These are phyloP conservation scores for Tuber melanosporum DNA, from an alignment of 495 filamentous ascomycete genomes.

Conservation along the genomic window DNA sequence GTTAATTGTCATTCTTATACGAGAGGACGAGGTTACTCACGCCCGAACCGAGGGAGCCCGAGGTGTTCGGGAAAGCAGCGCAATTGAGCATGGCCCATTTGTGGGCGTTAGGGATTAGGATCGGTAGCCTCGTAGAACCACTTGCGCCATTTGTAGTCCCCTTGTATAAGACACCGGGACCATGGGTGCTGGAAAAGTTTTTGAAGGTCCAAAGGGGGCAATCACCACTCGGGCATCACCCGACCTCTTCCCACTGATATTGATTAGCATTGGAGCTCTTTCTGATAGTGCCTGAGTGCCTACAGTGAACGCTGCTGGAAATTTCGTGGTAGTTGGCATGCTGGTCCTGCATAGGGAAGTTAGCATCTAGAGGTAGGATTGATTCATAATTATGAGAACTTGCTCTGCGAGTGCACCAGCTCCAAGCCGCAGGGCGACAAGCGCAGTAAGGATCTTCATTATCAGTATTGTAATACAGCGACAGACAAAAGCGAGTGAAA, in stretches of 20 bases:
- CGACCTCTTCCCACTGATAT: slow-evolving; percentile 1
- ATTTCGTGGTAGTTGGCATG: background rate
- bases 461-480: background rate
- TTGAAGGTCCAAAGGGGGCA: background rate
- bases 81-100: background rate
- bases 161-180: background rate
- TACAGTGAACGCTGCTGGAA: background rate
- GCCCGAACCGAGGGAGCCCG: background rate
- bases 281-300: background rate
- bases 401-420: background rate
- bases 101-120: background rate
- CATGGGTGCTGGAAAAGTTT: background rate
- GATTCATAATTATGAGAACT: background rate
- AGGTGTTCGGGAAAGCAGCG: background rate
- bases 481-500: background rate
- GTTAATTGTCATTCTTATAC: background rate
- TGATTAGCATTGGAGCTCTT: background rate
- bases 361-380: background rate
- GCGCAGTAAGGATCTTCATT: background rate
- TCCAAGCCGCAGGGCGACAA: background rate
- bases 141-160: background rate
- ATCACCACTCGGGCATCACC: background rate
- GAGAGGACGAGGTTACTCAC: background rate
- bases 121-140: background rate
- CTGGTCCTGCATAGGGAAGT: background rate